Evolutionary conservation across 805 yeast genomes (phyloP).

Genomic region (Middelhovenomyces tepae): DNA sequence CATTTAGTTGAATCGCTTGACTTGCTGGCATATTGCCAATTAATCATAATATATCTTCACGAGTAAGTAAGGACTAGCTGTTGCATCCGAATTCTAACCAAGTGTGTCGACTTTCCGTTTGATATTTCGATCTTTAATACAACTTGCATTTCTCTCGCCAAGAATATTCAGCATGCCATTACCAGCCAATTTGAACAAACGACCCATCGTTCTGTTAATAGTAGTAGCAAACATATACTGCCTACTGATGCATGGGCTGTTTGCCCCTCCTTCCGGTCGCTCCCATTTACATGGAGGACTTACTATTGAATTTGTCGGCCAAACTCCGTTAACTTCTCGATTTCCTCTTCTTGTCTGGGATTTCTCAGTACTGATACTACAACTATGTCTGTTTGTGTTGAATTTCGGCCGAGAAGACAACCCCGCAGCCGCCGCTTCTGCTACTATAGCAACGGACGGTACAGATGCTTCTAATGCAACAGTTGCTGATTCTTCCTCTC

Average conservation of each 20-base stretch:
- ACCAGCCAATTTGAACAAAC: slow-evolving; percentile 8
- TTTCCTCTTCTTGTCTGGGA: slow-evolving; percentile 15
- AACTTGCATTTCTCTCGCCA: slow-evolving; percentile 7
- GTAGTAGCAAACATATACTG: slow-evolving; percentile 12
- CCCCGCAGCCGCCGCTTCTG: too few relatives aligned
- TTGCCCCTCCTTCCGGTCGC: slow-evolving; percentile 11
- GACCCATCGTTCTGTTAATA: slow-evolving; percentile 11
- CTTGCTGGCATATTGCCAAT: slow-evolving; percentile 14
- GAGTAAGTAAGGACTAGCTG: slow-evolving; percentile 12
- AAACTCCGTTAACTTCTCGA: slow-evolving; percentile 11
- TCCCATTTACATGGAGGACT: slow-evolving; percentile 17
- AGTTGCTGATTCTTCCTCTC: too few relatives aligned
- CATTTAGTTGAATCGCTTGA: slow-evolving; percentile 15
- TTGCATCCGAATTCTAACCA: background rate
- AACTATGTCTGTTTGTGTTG: slow-evolving; percentile 12
- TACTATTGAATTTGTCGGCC: slow-evolving; percentile 19
- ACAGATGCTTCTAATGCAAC: background rate
- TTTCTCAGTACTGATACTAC: slow-evolving; percentile 12
- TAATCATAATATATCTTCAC: slow-evolving; percentile 17
- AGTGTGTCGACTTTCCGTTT: slow-evolving; percentile 15
- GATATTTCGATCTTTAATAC: slow-evolving; percentile 11
- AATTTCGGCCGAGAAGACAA: too few relatives aligned
- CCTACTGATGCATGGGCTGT: slow-evolving; percentile 9
- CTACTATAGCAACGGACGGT: background rate
- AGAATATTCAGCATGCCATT: slow-evolving; percentile 5